A percentile compares a stretch with the other conserved stretches of the same genome.
phyloP scores from a whole-genome alignment of 2,329 filamentous ascomycete species.

The Trichoderma afroharzianum region DNA sequence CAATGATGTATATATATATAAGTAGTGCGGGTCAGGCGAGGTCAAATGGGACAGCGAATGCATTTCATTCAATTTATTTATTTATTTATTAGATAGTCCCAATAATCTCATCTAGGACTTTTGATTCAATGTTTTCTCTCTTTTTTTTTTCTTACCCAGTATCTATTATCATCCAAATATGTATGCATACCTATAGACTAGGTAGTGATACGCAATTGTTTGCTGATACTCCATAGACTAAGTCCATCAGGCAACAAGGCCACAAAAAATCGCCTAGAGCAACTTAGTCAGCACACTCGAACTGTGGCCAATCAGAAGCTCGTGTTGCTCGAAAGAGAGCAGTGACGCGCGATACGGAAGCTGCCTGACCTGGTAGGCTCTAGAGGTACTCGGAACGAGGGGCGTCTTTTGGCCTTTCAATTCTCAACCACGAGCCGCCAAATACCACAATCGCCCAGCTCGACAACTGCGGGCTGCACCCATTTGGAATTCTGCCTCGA shows the following conservation, averaged over 20 bases:
- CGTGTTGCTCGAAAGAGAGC: not conserved
- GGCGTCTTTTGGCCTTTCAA: conserved; percentile 5
- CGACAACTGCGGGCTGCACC: not conserved
- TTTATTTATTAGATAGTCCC: not conserved
- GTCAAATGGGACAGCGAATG: not conserved
- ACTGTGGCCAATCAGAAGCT: conserved; percentile 5
- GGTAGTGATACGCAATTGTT: not conserved
- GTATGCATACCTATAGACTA: not conserved
- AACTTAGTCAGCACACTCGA: not conserved
- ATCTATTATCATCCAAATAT: not conserved
- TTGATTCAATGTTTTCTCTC: not conserved
- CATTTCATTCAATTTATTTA: not conserved
- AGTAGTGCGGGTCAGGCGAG: not conserved
- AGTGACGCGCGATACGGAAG: conserved; percentile 43
- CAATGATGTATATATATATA: not conserved
- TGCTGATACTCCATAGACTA: not conserved
- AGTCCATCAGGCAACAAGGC: conserved; percentile 9
- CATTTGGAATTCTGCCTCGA: not conserved
- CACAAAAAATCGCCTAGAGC: not conserved
- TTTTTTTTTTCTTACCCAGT: not conserved
- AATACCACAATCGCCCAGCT: not conserved
- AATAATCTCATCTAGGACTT: not conserved
- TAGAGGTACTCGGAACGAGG: not conserved
- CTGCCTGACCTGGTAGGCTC: conserved; percentile 38
- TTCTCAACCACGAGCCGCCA: conserved; percentile 19